Percentiles rank a stretch among this genome's conserved stretches.
phyloP scores from a whole-genome alignment of 495 filamentous ascomycete genomes.

The Xylaria grammica region DNA sequence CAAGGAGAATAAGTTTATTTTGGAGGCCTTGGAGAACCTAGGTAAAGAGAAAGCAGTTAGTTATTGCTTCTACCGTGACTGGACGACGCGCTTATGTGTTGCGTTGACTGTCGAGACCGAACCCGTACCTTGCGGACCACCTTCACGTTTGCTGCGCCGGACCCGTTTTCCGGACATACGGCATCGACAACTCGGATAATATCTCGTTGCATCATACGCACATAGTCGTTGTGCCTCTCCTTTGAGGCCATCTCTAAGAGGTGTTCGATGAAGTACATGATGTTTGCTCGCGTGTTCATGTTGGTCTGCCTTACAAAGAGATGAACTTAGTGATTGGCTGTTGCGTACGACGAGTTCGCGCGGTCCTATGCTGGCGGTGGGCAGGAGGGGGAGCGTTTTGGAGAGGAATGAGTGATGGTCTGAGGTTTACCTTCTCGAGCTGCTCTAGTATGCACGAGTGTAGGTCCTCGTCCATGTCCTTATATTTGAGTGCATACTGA shows the following conservation, averaged over 20 bases:
- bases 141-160: constrained; percentile 91
- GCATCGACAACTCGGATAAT: constrained; percentile 88
- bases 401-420: neutral
- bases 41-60: constrained; percentile 2
- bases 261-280: constrained; percentile 98
- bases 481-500: constrained; percentile 89
- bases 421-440: constrained; percentile 70
- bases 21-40: constrained; percentile 73
- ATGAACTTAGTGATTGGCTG: neutral
- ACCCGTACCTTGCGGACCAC: constrained; percentile 74
- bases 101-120: neutral
- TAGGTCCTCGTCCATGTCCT: constrained; percentile 93
- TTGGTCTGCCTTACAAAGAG: constrained; percentile 61
- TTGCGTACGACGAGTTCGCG: neutral
- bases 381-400: neutral
- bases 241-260: constrained; percentile 84
- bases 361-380: constrained; percentile 1
- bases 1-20: constrained; percentile 67
- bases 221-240: constrained; percentile 75
- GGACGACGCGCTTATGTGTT: neutral
- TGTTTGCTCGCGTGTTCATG: constrained; percentile 97
- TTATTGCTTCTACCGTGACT: neutral
- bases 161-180: constrained; percentile 84
- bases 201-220: constrained; percentile 93
- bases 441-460: constrained; percentile 97